Base-by-base conservation (phyloP, 1,284 basidiomycete genomes). In the Coriolopsis trogii region DNA sequence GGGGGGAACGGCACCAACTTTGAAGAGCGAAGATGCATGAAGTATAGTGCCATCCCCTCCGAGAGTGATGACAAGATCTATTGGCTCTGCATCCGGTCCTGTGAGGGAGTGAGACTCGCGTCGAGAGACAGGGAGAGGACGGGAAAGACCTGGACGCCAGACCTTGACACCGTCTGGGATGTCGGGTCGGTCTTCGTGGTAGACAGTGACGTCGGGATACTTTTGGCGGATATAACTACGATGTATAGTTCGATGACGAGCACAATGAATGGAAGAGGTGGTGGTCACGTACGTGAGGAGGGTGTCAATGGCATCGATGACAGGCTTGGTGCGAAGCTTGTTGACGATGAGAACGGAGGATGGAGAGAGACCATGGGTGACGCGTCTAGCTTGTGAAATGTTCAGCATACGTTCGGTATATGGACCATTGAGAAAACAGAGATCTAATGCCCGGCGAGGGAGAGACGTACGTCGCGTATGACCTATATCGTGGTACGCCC, bases 1-100 rank as follows among this genome's bases (percentile, higher is more conserved):
- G 0, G 96, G 95, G 1, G 95, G 95, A 12, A 97, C 95, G 20
- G 92, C 89, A 28, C 89, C 90, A 7, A 82, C 77, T 62, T 88
- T 91, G 70, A 98, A 98, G 6, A 98, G 74, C 21, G 93, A 93
- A 4, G 95, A 95, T 0, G 94, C 93, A 66, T 97, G 95, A 3
- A 98, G 79, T 42, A 98, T 95, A 2, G 96, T 98, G 2, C 95
- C 95, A 67, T 98, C 95, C 21, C 95, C 95, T 42, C 95, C 95
- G 1, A 98, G 72, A 0, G 95, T 97, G 26, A 98, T 83, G 13
- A 97, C 88, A 7, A 98, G 78, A 67, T 96, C 92, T 52, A 94
- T 88, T 49, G 77, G 78, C 56, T 82, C 74, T 4, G 81, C 73
- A 26, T 73, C 70, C 42, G 74, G 73, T 21, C 79, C 80, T 78